Evolutionary conservation across 441 rosid genomes (phyloP), one percentile per base, ranked within the genome.

Genomic region (Hura crepitans): DNA sequence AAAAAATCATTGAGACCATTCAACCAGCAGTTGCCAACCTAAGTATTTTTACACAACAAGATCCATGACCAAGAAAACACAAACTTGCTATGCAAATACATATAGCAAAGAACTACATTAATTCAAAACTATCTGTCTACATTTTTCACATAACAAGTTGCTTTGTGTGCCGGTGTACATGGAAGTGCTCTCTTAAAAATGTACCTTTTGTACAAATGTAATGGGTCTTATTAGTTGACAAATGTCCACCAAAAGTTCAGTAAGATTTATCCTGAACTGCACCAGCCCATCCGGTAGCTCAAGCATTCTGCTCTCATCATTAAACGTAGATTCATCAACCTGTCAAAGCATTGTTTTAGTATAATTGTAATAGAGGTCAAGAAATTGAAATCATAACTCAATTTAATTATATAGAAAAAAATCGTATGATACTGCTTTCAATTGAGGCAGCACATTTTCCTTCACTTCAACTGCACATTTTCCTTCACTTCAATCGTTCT

Each of bases 221-320:
- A 80, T 70, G 61, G 97, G 88, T 72, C 81, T 86, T 77, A 90
- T 79, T 65, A 94, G 84, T 74, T 92, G 99, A 66, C 99, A 94
- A 60, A 92, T 85, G 83, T 94, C 99, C 76, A 89, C 97, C 84
- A 92, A 75, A 76, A 92, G 90, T 79, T 94, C 99, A 64, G 84
- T 84, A 72, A 94, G 97, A 83, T 94, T 90, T 83, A 77, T 86
- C 83, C 99, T 83, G 72, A 86, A 94, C 70, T 89, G 94, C 64
- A 81, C 79, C 60, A 94, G 94, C 59, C 93, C 92, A 78, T 94
- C 99, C 37, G 97, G 97, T 75, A 94, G 82, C 45, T 90, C 94
- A 66, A 83, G 74, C 49, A 76, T 80, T 75, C 80, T 85, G 69
- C 84, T 82, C 51, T 83, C 89, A 55, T 87, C 93, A 79, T 50